Conservation (phyloP, 1,284 basidiomycete species). For the Hypsizygus ulmarius region DNA sequence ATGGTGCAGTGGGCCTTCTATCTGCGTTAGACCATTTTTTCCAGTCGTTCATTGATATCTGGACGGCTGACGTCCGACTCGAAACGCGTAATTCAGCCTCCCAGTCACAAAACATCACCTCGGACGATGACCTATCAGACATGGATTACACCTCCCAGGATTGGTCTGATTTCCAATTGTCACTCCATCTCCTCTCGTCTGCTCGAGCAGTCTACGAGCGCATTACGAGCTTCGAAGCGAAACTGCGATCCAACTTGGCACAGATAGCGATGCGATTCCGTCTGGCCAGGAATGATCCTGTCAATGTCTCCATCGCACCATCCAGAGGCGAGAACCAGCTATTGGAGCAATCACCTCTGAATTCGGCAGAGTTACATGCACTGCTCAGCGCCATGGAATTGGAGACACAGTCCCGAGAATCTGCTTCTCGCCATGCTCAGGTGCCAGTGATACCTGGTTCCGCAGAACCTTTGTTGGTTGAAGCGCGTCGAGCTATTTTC, state of each 20-base stretch:
- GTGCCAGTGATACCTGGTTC: slow-evolving; percentile 18
- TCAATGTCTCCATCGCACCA: slow-evolving; percentile 52
- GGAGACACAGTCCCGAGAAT: slow-evolving; percentile 31
- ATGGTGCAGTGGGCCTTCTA: slow-evolving; percentile 72
- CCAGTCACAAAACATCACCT: slow-evolving; percentile 33
- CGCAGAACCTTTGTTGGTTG: slow-evolving; percentile 49
- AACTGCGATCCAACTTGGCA: slow-evolving; percentile 55
- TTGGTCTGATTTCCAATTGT: slow-evolving; percentile 81
- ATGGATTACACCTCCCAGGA: slow-evolving; percentile 86
- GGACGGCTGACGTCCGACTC: slow-evolving; percentile 54
- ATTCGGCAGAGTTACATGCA: slow-evolving; percentile 72
- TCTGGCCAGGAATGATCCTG: slow-evolving; percentile 52
- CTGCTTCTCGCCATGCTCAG: slow-evolving; percentile 21
- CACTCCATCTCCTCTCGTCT: slow-evolving; percentile 79
- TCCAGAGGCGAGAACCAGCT: slow-evolving; percentile 72
- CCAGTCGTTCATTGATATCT: slow-evolving; percentile 62
- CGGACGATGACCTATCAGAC: slow-evolving; percentile 64
- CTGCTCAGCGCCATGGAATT: slow-evolving; percentile 57
- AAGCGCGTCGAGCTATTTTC: slow-evolving; percentile 58
- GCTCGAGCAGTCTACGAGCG: slow-evolving; percentile 71
- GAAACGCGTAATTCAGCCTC: slow-evolving; percentile 32
- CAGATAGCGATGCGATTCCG: slow-evolving; percentile 61
- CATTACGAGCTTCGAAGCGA: slow-evolving; percentile 64
- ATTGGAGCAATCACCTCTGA: slow-evolving; percentile 78
- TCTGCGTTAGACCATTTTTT: slow-evolving; percentile 72